A percentile compares a stretch with the other conserved stretches of the same genome.
These are phyloP conservation scores for Grammothele lineata DNA, from an alignment of 768 basidiomycete genomes.

Conservation along the genomic window DNA sequence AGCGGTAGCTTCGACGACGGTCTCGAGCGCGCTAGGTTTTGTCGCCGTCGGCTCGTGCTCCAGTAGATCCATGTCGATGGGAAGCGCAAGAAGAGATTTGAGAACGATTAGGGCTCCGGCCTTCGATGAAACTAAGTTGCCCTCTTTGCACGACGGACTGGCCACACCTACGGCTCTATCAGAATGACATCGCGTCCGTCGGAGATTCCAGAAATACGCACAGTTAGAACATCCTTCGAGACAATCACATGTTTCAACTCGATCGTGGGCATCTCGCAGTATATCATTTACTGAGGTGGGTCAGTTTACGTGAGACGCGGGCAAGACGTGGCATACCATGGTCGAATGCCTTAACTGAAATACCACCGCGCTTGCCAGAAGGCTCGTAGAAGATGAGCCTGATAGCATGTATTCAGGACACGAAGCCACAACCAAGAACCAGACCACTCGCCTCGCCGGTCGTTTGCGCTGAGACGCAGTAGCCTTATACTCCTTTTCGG, in stretches of 20 bases:
- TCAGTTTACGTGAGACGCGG: too few species aligned
- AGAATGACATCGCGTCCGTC: too few species aligned
- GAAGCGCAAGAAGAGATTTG: slow-evolving; percentile 48
- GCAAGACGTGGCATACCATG: slow-evolving; percentile 43
- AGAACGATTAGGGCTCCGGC: slow-evolving; percentile 68
- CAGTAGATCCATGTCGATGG: slow-evolving; percentile 35
- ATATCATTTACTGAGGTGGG: slow-evolving; percentile 39
- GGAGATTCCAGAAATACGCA: slow-evolving; percentile 26
- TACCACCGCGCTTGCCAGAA: slow-evolving; percentile 63
- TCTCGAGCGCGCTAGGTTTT: slow-evolving; percentile 33
- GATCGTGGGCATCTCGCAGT: slow-evolving; percentile 52
- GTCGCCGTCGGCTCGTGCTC: slow-evolving; percentile 16
- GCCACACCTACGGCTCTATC: slow-evolving; percentile 49
- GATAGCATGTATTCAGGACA: background rate
- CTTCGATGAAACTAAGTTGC: slow-evolving; percentile 72
- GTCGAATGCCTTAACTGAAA: slow-evolving; percentile 79
- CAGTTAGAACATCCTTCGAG: slow-evolving; percentile 67
- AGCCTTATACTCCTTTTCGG: slow-evolving; percentile 67
- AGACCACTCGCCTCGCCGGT: slow-evolving; percentile 51
- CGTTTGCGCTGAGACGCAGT: slow-evolving; percentile 54
- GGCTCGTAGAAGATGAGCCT: slow-evolving; percentile 83
- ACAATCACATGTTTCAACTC: slow-evolving; percentile 62
- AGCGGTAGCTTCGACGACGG: slow-evolving; percentile 49
- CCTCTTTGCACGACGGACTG: slow-evolving; percentile 61
- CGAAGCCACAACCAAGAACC: too few species aligned